These are phyloP conservation scores for Fusarium sp. DNA, from an alignment of 2,329 filamentous ascomycete species.

Conservation along the genomic window DNA sequence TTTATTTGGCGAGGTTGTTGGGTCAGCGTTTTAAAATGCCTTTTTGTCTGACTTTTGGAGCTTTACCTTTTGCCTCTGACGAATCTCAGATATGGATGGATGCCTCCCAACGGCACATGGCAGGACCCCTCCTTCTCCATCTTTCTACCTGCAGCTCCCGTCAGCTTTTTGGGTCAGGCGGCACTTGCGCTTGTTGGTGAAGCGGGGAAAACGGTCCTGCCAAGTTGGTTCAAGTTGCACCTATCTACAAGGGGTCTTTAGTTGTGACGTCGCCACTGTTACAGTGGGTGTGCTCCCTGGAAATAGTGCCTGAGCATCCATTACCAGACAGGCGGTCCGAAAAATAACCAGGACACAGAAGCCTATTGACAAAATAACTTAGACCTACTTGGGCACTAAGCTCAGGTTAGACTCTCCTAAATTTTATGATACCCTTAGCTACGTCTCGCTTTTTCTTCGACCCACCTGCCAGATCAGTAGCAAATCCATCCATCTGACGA, in stretches of 20 bases:
- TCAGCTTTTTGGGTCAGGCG: slow-evolving; percentile 40
- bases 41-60: background rate
- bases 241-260: slow-evolving; percentile 1
- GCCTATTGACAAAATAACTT: too few species aligned
- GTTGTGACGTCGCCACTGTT: slow-evolving; percentile 26
- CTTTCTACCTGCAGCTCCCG: slow-evolving; percentile 17
- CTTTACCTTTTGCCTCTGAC: background rate
- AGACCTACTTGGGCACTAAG: too few species aligned
- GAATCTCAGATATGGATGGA: background rate
- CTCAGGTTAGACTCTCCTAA: too few species aligned
- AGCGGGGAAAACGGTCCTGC: slow-evolving; percentile 20
- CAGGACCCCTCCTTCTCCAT: slow-evolving; percentile 37
- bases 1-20: slow-evolving; percentile 29
- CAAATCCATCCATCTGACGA: background rate
- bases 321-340: background rate
- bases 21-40: slow-evolving; percentile 31
- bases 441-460: too few species aligned
- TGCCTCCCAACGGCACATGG: slow-evolving; percentile 11
- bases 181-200: slow-evolving; percentile 7
- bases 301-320: slow-evolving; percentile 1
- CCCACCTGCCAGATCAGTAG: background rate
- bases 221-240: slow-evolving; percentile 5
- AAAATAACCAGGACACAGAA: too few species aligned
- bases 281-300: background rate
- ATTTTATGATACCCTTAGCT: too few species aligned